A percentile compares a stretch with the other conserved stretches of the same genome.
Conservation (phyloP, 345 rosid genomes). For the Gossypium raimondii region DNA sequence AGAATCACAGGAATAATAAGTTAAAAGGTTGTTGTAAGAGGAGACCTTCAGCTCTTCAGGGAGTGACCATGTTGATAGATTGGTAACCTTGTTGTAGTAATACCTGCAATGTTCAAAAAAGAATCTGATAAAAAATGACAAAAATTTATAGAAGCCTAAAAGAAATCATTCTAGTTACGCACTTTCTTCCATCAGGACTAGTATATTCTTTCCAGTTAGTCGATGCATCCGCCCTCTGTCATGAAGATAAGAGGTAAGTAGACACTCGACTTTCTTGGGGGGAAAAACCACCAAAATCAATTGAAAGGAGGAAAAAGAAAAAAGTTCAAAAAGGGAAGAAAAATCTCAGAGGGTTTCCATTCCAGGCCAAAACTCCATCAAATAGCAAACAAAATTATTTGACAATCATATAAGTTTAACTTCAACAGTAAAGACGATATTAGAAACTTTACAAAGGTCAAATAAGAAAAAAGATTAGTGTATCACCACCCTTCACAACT, state of each 20-base stretch:
- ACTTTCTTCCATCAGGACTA: conserved; percentile 94
- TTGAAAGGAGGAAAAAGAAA: neutral
- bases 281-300: neutral
- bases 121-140: conserved; percentile 23
- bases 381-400: neutral
- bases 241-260: conserved; percentile 21
- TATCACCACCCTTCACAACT: neutral
- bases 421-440: neutral
- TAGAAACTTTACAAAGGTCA: neutral
- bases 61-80: conserved; percentile 84
- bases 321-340: neutral
- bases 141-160: conserved; percentile 11
- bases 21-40: conserved; percentile 11
- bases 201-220: conserved; percentile 94
- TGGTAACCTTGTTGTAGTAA: conserved; percentile 78
- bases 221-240: conserved; percentile 89
- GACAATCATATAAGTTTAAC: neutral
- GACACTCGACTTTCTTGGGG: neutral
- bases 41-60: conserved; percentile 90
- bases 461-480: neutral
- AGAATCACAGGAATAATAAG: neutral
- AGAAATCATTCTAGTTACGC: conserved; percentile 26
- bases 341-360: neutral
- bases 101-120: conserved; percentile 48
- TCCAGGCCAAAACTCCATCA: neutral